Conservation (phyloP, 306 rosid species). For the Oxytropis ochrocephala region DNA sequence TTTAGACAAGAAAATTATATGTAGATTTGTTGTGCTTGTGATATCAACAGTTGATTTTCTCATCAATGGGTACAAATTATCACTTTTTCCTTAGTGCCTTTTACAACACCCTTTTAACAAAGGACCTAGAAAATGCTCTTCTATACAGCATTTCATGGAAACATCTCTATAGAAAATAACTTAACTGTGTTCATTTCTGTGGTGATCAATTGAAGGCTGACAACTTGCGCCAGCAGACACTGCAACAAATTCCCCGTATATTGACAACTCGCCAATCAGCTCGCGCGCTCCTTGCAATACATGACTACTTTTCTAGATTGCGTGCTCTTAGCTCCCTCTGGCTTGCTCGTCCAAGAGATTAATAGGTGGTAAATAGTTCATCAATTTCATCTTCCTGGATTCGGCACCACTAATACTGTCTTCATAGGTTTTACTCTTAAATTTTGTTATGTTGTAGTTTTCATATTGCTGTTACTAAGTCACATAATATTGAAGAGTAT, state of each 20-base stretch:
- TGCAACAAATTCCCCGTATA: slow-evolving; percentile 84
- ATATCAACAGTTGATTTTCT: background rate
- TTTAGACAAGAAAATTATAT: background rate
- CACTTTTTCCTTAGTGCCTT: background rate
- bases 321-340: slow-evolving; percentile 92
- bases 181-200: background rate
- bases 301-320: slow-evolving; percentile 67
- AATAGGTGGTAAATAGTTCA: slow-evolving; percentile 6
- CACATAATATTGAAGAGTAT: slow-evolving; percentile 20
- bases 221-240: slow-evolving; percentile 74
- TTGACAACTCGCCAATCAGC: slow-evolving; percentile 82
- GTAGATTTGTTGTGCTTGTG: background rate
- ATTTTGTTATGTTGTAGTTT: slow-evolving; percentile 17
- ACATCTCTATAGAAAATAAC: background rate
- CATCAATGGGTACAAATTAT: background rate
- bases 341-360: slow-evolving; percentile 90
- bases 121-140: background rate
- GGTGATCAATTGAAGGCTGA: slow-evolving; percentile 51
- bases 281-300: slow-evolving; percentile 80
- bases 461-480: slow-evolving; percentile 5
- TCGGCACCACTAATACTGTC: background rate
- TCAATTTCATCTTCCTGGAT: slow-evolving; percentile 10
- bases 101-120: background rate
- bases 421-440: slow-evolving; percentile 10
- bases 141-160: background rate